phyloP scores from a whole-genome alignment of 1,284 basidiomycete genomes.

The Ceratobasidium sp. region DNA sequence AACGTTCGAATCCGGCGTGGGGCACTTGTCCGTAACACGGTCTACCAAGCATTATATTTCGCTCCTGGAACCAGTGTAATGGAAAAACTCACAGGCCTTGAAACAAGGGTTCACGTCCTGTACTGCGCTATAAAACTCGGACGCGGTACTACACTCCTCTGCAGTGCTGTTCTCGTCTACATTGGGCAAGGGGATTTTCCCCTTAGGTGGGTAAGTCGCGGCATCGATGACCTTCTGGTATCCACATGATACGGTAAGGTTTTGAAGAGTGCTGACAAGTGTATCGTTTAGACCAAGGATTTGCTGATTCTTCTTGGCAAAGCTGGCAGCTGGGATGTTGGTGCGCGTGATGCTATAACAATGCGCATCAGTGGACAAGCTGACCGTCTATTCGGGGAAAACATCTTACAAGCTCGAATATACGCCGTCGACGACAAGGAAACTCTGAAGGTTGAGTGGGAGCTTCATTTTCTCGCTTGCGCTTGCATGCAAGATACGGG shows the following conservation, averaged over 20 bases:
- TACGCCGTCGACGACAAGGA: constrained; percentile 53
- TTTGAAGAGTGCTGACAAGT: constrained; percentile 44
- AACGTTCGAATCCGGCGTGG: too few species aligned
- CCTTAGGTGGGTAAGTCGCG: constrained; percentile 51
- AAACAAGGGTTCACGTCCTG: constrained; percentile 51
- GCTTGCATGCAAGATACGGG: constrained; percentile 51
- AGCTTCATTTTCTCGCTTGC: constrained; percentile 48
- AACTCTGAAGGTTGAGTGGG: constrained; percentile 47
- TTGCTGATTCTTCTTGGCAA: constrained; percentile 48
- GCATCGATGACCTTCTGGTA: constrained; percentile 52
- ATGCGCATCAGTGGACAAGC: neutral
- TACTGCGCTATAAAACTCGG: constrained; percentile 44
- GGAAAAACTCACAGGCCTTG: constrained; percentile 46
- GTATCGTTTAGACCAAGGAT: constrained; percentile 51
- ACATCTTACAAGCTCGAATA: constrained; percentile 49
- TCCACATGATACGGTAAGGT: constrained; percentile 29
- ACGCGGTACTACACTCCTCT: constrained; percentile 43
- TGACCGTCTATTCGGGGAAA: constrained; percentile 47
- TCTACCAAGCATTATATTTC: too few species aligned
- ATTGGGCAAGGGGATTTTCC: constrained; percentile 48
- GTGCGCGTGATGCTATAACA: too few species aligned
- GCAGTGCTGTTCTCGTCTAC: constrained; percentile 18
- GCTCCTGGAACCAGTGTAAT: too few species aligned
- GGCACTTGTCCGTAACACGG: constrained; percentile 10
- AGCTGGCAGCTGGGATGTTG: constrained; percentile 48